Percentiles rank a stretch among this genome's conserved stretches.
These are phyloP conservation scores for Perkinsus marinus DNA, from an alignment of 169 alveolate species.

Conservation along the genomic window DNA sequence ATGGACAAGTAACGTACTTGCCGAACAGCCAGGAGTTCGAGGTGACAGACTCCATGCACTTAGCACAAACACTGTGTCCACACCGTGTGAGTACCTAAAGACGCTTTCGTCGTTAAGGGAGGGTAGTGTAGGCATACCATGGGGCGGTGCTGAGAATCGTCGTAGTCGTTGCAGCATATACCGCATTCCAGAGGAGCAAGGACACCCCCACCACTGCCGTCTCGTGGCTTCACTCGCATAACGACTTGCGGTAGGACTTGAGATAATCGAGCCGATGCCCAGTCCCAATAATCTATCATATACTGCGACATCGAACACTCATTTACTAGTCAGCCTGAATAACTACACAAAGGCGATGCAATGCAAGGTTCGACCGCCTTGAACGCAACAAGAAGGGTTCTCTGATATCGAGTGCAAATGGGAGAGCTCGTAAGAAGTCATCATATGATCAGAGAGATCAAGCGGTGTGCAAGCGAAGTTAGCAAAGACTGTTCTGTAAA, in stretches of 20 bases:
- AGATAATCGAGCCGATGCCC: not conserved
- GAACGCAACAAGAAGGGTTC: too few relatives aligned
- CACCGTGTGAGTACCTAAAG: not conserved
- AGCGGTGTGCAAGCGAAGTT: too few relatives aligned
- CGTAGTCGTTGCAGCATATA: not conserved
- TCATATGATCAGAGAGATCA: too few relatives aligned
- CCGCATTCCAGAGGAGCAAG: not conserved
- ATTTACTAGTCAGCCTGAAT: not conserved
- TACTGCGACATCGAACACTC: not conserved
- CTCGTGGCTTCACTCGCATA: not conserved
- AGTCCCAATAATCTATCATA: not conserved
- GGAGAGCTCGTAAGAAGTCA: too few relatives aligned
- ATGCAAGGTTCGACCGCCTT: not conserved
- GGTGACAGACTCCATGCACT: not conserved
- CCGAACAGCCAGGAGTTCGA: not conserved
- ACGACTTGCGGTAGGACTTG: not conserved
- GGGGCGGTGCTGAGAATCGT: not conserved
- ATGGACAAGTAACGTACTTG: not conserved
- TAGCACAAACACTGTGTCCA: not conserved
- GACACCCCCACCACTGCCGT: not conserved
- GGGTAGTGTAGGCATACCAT: not conserved
- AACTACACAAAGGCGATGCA: not conserved
- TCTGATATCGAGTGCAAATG: too few relatives aligned
- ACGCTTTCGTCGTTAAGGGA: not conserved
- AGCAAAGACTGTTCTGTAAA: too few relatives aligned